Base-by-base conservation (phyloP, 164 flowering plant species). In the Dillenia suffruticosa region DNA sequence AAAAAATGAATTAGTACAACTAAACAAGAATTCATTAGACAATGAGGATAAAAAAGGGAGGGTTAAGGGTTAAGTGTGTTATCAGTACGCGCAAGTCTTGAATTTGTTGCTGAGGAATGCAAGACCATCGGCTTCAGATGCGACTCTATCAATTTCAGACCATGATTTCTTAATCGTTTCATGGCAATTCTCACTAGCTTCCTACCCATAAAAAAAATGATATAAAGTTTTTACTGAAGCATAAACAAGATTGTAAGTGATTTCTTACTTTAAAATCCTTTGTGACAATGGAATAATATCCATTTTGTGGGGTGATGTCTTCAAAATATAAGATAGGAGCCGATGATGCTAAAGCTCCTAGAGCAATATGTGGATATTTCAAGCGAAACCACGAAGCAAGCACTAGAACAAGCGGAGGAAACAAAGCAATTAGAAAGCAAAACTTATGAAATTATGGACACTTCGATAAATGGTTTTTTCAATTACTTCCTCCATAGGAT, bases 401-500 rank as follows among this genome's bases (percentile, higher is more conserved):
- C 88, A 83, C 92, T 88, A 70, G 10, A 70, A 46, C 17, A 0
- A 19, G 16, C 15, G 51, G 12, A 48, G 19, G 22, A 51, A 49
- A 40, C 49, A 12, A 45, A 22, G 10, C 5, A 15, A 44, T 10
- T 45, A 58, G 6, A 48, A 57, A 2, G 47, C 13, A 13, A 44
- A 15, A 10, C 6, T 17, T 54, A 24, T 2, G 7, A 19, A 19
- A 19, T 19, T 19, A 53, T 14, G n/a, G 26, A 40, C 8, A 24
- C 5, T 2, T 22, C 24, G 9, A 22, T 16, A 12, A 19, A 19
- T 19, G 22, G 26, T 3, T 16, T 49, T 14, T 12, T 50, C 43
- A 47, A 78, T 57, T 68, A 85, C 96, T 84, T 80, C 93, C 96
- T 0, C 88, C 91, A 60, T 85, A 89, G 0, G 96, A 89, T 44